A percentile compares a stretch with the other conserved stretches of the same genome.
Evolutionary conservation across 2,329 filamentous ascomycete genomes (phyloP).

Genomic region (Penicillium sp.): DNA sequence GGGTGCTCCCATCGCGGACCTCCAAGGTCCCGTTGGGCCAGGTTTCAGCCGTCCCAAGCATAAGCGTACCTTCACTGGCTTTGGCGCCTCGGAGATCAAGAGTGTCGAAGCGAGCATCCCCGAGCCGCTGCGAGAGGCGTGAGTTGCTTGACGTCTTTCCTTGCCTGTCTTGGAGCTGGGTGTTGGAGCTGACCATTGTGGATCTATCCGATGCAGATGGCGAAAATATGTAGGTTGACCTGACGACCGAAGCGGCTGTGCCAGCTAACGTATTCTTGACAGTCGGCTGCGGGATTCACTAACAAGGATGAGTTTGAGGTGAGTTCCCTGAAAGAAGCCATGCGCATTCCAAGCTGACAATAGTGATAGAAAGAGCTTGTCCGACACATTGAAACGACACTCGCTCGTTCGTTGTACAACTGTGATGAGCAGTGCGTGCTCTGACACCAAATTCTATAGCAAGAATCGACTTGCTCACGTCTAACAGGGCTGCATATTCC

Average conservation of each 20-base stretch:
- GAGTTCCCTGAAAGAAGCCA: constrained; percentile 10
- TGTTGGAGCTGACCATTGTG: constrained; percentile 17
- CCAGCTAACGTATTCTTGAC: constrained; percentile 11
- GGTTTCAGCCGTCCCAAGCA: constrained; percentile 90
- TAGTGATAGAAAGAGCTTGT: constrained; percentile 70
- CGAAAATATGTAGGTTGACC: constrained; percentile 54
- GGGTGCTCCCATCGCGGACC: constrained; percentile 78
- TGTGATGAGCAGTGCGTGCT: constrained; percentile 72
- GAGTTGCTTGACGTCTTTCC: constrained; percentile 50
- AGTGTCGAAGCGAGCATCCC: constrained; percentile 87
- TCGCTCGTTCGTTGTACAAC: constrained; percentile 95
- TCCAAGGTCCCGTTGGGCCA: constrained; percentile 81
- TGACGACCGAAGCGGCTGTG: neutral
- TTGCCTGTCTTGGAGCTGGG: neutral
- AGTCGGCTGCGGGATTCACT: constrained; percentile 67
- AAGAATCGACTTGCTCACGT: constrained; percentile 1
- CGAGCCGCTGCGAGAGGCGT: constrained; percentile 80
- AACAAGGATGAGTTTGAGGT: constrained; percentile 76
- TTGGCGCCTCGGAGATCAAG: constrained; percentile 89
- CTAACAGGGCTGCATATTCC: constrained; percentile 71
- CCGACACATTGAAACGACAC: constrained; percentile 90
- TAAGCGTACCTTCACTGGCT: constrained; percentile 93
- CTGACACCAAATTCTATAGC: neutral
- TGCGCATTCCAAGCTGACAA: constrained; percentile 8
- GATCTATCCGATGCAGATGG: constrained; percentile 47